These are phyloP conservation scores for Physcomitrium patens DNA, from an alignment of 225 moss, liverwort and hornwort genomes.

Conservation along the genomic window DNA sequence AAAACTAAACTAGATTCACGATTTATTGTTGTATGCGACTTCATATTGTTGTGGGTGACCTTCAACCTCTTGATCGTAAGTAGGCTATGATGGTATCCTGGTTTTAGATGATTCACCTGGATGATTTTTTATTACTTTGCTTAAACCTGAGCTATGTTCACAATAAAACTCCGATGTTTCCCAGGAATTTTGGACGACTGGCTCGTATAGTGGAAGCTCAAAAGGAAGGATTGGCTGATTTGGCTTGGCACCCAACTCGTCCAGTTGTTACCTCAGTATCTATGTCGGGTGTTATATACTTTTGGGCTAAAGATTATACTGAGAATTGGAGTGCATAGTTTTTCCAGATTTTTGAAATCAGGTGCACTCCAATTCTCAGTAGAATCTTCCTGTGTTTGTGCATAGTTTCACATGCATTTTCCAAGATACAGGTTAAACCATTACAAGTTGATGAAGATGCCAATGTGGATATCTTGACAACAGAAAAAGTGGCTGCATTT, in stretches of 20 bases:
- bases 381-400: constrained; percentile 13
- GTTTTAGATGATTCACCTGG: too few relatives aligned
- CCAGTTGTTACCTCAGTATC: constrained; percentile 96
- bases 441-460: constrained; percentile 78
- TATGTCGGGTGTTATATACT: constrained; percentile 88
- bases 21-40: neutral
- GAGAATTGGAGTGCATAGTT: constrained; percentile 99
- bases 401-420: constrained; percentile 21
- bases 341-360: too few relatives aligned
- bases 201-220: constrained; percentile 97
- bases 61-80: neutral
- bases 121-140: neutral
- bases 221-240: constrained; percentile 96
- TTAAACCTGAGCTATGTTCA: constrained; percentile 20
- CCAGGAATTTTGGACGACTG: constrained; percentile 91
- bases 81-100: constrained; percentile 11
- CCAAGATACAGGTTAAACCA: constrained; percentile 64
- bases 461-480: constrained; percentile 92
- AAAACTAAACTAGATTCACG: constrained; percentile 6
- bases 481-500: constrained; percentile 91
- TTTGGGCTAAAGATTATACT: constrained; percentile 99
- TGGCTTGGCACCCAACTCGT: constrained; percentile 98
- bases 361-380: too few relatives aligned
- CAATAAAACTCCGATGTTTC: constrained; percentile 15
- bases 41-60: neutral